phyloP scores from a whole-genome alignment of 495 filamentous ascomycete genomes.

The Trichoderma virens region DNA sequence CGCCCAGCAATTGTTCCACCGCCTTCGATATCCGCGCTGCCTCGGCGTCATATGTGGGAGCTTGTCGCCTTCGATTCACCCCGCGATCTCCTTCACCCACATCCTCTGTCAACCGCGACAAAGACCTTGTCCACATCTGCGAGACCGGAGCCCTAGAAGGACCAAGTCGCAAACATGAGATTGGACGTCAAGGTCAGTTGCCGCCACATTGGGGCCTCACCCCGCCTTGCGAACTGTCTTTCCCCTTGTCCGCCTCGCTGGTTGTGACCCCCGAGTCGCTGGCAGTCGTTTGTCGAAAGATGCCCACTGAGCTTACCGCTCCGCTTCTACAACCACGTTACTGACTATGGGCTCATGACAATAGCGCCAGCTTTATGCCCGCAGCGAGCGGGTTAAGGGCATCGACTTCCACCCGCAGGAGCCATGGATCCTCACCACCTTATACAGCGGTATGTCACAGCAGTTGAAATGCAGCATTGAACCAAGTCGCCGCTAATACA shows the following conservation, averaged over 20 bases:
- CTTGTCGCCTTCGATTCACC: neutral
- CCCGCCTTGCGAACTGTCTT: conserved; percentile 8
- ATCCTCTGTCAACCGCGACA: neutral
- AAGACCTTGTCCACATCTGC: neutral
- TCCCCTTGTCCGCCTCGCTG: conserved; percentile 11
- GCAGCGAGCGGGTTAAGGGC: conserved; percentile 89
- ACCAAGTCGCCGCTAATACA: neutral
- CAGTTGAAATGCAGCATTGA: neutral
- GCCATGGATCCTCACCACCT: conserved; percentile 93
- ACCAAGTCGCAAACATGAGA: conserved; percentile 57
- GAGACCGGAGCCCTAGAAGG: neutral
- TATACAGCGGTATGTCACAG: conserved; percentile 73
- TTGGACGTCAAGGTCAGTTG: conserved; percentile 80
- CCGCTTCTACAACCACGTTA: conserved; percentile 18
- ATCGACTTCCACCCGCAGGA: conserved; percentile 96
- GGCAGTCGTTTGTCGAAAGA: neutral
- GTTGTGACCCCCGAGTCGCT: neutral
- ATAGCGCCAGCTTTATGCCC: conserved; percentile 54
- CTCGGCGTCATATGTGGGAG: conserved; percentile 1
- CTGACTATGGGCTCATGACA: conserved; percentile 16
- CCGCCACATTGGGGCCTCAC: neutral
- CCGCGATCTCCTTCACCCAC: neutral
- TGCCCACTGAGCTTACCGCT: conserved; percentile 14
- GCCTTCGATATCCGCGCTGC: neutral
- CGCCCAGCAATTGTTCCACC: neutral